These are phyloP conservation scores for Scopulariopsis brevicaulis DNA, from an alignment of 2,329 filamentous ascomycete genomes.

Conservation along the genomic window DNA sequence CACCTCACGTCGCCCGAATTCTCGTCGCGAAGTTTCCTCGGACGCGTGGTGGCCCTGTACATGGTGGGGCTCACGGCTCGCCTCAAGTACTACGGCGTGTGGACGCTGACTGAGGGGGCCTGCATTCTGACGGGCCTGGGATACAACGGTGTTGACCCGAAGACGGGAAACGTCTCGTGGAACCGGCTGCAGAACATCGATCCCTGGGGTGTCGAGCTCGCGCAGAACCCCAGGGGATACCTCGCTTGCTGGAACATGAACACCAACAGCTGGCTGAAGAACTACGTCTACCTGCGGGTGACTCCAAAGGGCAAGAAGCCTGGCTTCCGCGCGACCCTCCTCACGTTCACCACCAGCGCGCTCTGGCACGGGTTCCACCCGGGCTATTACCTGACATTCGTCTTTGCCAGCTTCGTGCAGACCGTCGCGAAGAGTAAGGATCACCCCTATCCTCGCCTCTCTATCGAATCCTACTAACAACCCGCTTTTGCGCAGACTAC, in stretches of 20 bases:
- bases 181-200: slow-evolving; percentile 84
- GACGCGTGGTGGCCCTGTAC: slow-evolving; percentile 68
- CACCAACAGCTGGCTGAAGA: slow-evolving; percentile 91
- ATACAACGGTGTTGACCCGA: slow-evolving; percentile 83
- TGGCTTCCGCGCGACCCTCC: slow-evolving; percentile 86
- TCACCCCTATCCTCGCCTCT: background rate
- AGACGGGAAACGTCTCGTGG: slow-evolving; percentile 76
- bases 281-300: slow-evolving; percentile 91
- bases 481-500: slow-evolving; percentile 48
- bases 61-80: slow-evolving; percentile 74
- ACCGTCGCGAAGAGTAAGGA: slow-evolving; percentile 79
- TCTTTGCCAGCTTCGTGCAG: slow-evolving; percentile 84
- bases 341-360: slow-evolving; percentile 87
- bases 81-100: slow-evolving; percentile 94
- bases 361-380: slow-evolving; percentile 98
- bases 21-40: slow-evolving; percentile 54
- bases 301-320: slow-evolving; percentile 94
- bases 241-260: slow-evolving; percentile 97
- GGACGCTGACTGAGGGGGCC: slow-evolving; percentile 84
- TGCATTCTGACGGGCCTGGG: slow-evolving; percentile 91
- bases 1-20: slow-evolving; percentile 56
- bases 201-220: slow-evolving; percentile 73
- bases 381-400: slow-evolving; percentile 86
- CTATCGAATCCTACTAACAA: background rate
- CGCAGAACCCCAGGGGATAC: slow-evolving; percentile 88